A percentile compares a stretch with the other conserved stretches of the same genome.
These are phyloP conservation scores for Pseudogymnoascus sp. DNA, from an alignment of 2,329 filamentous ascomycete genomes.

Conservation along the genomic window DNA sequence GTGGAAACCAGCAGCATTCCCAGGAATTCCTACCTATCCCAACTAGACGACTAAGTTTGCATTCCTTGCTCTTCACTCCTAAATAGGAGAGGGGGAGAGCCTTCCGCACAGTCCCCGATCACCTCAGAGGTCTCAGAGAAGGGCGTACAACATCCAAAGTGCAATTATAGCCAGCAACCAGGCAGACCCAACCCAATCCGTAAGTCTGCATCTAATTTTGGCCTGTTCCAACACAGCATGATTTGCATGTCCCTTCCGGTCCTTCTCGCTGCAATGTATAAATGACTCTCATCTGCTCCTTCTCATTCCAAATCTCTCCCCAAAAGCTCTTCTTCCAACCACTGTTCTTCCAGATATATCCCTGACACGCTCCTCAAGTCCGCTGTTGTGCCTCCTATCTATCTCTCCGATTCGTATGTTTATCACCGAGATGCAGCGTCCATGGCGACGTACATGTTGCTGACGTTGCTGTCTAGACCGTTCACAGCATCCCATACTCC, in stretches of 20 bases:
- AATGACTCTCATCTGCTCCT: slow-evolving; percentile 9
- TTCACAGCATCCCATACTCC: slow-evolving; percentile 30
- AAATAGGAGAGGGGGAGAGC: neutral
- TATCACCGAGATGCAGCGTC: slow-evolving; percentile 31
- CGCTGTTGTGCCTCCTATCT: slow-evolving; percentile 33
- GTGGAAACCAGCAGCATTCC: slow-evolving; percentile 6
- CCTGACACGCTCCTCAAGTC: slow-evolving; percentile 24
- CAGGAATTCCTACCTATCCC: neutral
- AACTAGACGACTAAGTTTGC: slow-evolving; percentile 1
- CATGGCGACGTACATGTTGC: slow-evolving; percentile 28
- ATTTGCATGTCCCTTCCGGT: neutral
- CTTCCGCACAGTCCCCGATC: neutral
- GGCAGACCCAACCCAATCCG: neutral
- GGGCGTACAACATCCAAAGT: neutral
- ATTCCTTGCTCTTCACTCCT: neutral
- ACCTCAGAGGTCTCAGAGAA: neutral
- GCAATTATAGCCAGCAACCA: neutral
- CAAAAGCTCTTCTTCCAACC: slow-evolving; percentile 37
- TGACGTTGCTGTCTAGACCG: slow-evolving; percentile 20
- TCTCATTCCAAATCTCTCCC: slow-evolving; percentile 23
- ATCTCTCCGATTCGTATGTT: slow-evolving; percentile 28
- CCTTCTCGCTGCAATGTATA: slow-evolving; percentile 5
- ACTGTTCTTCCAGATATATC: slow-evolving; percentile 33
- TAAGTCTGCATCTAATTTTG: slow-evolving; percentile 9
- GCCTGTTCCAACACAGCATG: neutral